These are phyloP conservation scores for Colletotrichum liriopes DNA, from an alignment of 2,329 filamentous ascomycete genomes.

Conservation along the genomic window DNA sequence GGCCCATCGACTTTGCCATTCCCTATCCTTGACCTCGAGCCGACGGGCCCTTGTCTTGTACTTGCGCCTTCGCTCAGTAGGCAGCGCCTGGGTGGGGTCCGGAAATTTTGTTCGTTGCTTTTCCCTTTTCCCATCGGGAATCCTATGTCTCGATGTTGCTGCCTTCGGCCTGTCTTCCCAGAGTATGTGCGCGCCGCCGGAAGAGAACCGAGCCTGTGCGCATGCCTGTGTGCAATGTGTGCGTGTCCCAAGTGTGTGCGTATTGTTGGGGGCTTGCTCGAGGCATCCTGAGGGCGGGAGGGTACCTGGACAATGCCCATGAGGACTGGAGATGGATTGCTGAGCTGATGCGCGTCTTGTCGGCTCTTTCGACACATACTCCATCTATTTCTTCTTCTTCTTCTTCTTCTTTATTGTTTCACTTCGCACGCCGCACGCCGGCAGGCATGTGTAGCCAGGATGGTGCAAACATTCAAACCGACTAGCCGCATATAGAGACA, in stretches of 20 bases:
- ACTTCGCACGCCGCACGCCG: background rate
- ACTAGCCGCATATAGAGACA: background rate
- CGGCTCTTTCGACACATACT: background rate
- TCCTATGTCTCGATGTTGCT: constrained; percentile 1
- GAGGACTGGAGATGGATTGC: background rate
- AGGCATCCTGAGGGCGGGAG: background rate
- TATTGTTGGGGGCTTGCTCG: background rate
- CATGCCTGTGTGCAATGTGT: background rate
- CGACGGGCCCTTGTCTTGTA: constrained; percentile 16
- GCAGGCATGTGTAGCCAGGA: background rate
- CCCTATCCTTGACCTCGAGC: constrained; percentile 14
- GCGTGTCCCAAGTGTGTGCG: background rate
- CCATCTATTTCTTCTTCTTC: too few relatives aligned
- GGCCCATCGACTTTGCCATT: background rate
- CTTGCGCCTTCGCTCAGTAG: background rate
- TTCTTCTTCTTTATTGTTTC: too few relatives aligned
- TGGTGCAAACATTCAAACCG: background rate
- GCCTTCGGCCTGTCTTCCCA: constrained; percentile 12
- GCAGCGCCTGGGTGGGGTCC: constrained; percentile 15
- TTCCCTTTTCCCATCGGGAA: constrained; percentile 3
- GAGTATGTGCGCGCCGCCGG: background rate
- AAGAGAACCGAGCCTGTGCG: background rate
- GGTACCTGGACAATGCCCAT: background rate
- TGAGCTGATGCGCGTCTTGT: background rate
- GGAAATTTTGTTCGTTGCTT: constrained; percentile 15